These are phyloP conservation scores for Flaveria floridana DNA, from an alignment of 140 eudicot genomes.

Conservation along the genomic window DNA sequence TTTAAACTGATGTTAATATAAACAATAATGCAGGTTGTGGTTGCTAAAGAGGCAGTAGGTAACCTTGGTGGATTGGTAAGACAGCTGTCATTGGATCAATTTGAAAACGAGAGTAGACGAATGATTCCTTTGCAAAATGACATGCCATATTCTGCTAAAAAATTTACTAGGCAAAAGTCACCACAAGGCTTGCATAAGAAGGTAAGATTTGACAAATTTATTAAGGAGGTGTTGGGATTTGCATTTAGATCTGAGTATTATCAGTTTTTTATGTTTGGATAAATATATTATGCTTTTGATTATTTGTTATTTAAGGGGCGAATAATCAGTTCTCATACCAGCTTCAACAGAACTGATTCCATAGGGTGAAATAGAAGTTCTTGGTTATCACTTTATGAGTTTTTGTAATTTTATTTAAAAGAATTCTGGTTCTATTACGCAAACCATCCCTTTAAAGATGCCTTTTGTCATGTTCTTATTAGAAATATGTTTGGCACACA, in stretches of 20 bases:
- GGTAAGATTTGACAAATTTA: slow-evolving; percentile 38
- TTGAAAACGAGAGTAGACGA: slow-evolving; percentile 93
- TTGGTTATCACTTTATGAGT: background rate
- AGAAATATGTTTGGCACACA: background rate
- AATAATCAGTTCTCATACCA: background rate
- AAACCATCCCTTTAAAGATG: background rate
- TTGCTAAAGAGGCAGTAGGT: slow-evolving; percentile 86
- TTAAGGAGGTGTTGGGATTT: background rate
- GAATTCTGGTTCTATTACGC: background rate
- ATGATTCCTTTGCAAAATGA: slow-evolving; percentile 71
- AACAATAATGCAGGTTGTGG: slow-evolving; percentile 69
- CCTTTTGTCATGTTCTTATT: background rate
- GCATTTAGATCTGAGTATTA: background rate
- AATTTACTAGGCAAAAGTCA: slow-evolving; percentile 68
- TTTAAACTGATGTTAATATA: slow-evolving; percentile 8
- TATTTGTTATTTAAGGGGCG: background rate
- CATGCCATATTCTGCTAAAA: slow-evolving; percentile 57
- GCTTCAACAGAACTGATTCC: background rate
- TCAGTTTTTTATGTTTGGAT: background rate
- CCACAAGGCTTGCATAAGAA: slow-evolving; percentile 94
- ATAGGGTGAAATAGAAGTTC: background rate
- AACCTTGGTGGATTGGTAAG: slow-evolving; percentile 91
- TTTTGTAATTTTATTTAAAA: background rate
- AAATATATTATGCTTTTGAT: background rate
- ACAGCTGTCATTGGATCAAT: slow-evolving; percentile 83